A percentile compares a stretch with the other conserved stretches of the same genome.
Evolutionary conservation across 2,329 filamentous ascomycete species (phyloP).

Genomic region (Cytospora piceicola): DNA sequence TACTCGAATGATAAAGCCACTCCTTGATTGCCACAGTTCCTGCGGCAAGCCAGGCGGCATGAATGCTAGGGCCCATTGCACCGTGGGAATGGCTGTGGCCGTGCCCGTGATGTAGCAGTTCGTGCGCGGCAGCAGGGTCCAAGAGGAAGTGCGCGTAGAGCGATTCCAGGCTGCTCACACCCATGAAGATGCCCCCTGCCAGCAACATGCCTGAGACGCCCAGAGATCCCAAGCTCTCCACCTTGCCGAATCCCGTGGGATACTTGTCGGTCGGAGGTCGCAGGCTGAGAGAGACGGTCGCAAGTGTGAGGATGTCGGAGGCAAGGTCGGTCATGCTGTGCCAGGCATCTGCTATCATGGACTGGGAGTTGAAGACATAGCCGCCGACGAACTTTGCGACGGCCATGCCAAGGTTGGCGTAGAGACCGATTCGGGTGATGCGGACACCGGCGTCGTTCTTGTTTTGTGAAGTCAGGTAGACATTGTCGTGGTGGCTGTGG

Average conservation of each 20-base stretch:
- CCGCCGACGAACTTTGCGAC: constrained; percentile 90
- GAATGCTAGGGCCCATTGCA: constrained; percentile 76
- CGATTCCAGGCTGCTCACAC: constrained; percentile 72
- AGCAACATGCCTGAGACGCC: constrained; percentile 92
- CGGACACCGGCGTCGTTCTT: constrained; percentile 92
- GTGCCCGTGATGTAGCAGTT: constrained; percentile 63
- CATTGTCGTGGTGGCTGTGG: constrained; percentile 83
- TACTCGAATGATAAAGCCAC: constrained; percentile 96
- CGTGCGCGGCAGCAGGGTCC: constrained; percentile 60
- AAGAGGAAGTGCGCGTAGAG: constrained; percentile 75
- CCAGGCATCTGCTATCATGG: constrained; percentile 90
- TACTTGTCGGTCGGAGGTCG: constrained; percentile 82
- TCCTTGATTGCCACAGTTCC: constrained; percentile 93
- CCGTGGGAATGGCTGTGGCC: constrained; percentile 63
- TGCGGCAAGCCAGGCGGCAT: constrained; percentile 91
- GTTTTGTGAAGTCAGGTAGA: constrained; percentile 78
- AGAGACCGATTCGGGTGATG: constrained; percentile 87
- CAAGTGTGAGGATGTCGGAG: constrained; percentile 90
- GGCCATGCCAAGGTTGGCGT: constrained; percentile 92
- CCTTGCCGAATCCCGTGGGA: constrained; percentile 91
- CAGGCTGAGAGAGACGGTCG: constrained; percentile 91
- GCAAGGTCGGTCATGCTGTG: constrained; percentile 95
- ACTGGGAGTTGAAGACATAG: constrained; percentile 92
- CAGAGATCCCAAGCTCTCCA: constrained; percentile 93
- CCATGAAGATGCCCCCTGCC: constrained; percentile 90